phyloP scores from a whole-genome alignment of 768 basidiomycete genomes.

The Daedaleopsis nitida region DNA sequence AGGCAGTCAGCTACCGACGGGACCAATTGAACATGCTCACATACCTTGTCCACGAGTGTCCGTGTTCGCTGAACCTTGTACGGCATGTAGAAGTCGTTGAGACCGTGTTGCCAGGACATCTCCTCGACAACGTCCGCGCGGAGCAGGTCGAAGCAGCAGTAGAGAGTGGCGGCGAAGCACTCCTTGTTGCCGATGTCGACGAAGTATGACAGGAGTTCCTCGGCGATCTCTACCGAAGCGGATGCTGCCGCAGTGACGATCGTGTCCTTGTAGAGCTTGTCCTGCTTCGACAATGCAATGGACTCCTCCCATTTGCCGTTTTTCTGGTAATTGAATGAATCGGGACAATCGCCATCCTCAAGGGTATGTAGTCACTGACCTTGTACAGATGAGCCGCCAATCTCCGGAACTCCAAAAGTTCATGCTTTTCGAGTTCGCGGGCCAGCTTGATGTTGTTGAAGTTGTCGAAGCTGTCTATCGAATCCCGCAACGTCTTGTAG shows the following conservation, averaged over 20 bases:
- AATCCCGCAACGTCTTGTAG: constrained; percentile 95
- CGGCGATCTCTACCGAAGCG: constrained; percentile 82
- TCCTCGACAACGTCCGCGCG: constrained; percentile 93
- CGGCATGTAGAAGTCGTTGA: constrained; percentile 98
- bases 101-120: constrained; percentile 92
- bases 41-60: constrained; percentile 73
- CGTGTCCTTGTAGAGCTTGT: constrained; percentile 96
- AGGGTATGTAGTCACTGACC: constrained; percentile 42
- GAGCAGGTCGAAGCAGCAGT: constrained; percentile 93
- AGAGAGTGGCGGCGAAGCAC: constrained; percentile 90
- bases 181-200: constrained; percentile 99
- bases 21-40: background rate
- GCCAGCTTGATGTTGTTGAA: constrained; percentile 92
- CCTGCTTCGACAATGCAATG: constrained; percentile 91
- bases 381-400: constrained; percentile 96
- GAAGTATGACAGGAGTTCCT: constrained; percentile 94
- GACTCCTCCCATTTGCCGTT: constrained; percentile 96
- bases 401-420: constrained; percentile 91
- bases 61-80: constrained; percentile 90
- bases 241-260: constrained; percentile 92
- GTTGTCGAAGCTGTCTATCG: constrained; percentile 97
- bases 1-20: background rate
- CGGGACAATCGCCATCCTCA: background rate
- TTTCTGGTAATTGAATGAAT: constrained; percentile 61
- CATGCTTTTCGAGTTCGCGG: constrained; percentile 83